Conservation (phyloP, 768 basidiomycete species). For the Boletus vinaceobasis region DNA sequence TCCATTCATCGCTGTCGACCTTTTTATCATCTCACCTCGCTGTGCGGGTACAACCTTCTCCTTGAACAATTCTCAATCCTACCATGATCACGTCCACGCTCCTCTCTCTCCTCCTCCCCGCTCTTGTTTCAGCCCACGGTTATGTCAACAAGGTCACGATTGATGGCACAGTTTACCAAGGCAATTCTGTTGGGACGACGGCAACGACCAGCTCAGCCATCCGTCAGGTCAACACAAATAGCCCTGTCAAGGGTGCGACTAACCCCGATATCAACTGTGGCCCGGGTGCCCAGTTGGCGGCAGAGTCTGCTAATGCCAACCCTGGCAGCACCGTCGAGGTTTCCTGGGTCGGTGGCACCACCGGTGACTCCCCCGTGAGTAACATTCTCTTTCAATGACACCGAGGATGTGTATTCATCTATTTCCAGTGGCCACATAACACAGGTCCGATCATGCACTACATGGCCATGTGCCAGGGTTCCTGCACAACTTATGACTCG, state of each 20-base stretch:
- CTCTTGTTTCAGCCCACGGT: slow-evolving; percentile 29
- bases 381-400: not conserved
- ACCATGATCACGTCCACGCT: slow-evolving; percentile 14
- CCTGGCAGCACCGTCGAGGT: slow-evolving; percentile 55
- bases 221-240: slow-evolving; percentile 40
- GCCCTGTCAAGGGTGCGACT: slow-evolving; percentile 52
- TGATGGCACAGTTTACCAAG: slow-evolving; percentile 27
- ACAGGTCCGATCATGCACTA: slow-evolving; percentile 70
- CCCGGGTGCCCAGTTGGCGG: slow-evolving; percentile 43
- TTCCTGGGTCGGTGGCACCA: slow-evolving; percentile 46
- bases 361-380: slow-evolving; percentile 30
- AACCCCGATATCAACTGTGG: slow-evolving; percentile 63
- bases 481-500: slow-evolving; percentile 56
- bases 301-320: slow-evolving; percentile 48
- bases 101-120: slow-evolving; percentile 21
- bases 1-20: slow-evolving; percentile 1
- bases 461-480: slow-evolving; percentile 57
- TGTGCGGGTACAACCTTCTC: slow-evolving; percentile 16
- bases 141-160: slow-evolving; percentile 26
- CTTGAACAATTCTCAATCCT: not conserved
- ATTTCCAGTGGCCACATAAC: slow-evolving; percentile 48
- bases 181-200: slow-evolving; percentile 28
- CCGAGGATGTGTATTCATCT: not conserved
- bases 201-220: slow-evolving; percentile 35
- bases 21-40: slow-evolving; percentile 10